Conservation (phyloP, 768 basidiomycete species). For the Podaxis rugospora region DNA sequence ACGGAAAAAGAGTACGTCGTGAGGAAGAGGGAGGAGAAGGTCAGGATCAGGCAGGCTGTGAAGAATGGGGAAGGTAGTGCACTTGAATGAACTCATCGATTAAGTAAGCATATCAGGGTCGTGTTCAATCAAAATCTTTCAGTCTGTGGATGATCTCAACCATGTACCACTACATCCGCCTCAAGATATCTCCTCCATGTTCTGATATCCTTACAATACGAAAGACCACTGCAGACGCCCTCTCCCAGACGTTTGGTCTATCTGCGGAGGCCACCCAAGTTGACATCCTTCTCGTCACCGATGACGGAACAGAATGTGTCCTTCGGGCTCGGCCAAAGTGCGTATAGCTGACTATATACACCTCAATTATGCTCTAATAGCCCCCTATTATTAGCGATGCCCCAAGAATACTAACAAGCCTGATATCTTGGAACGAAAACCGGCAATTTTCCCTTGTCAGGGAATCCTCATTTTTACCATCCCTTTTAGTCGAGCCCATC, state of each 20-base stretch:
- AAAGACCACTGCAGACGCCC: conserved; percentile 8
- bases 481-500: not conserved
- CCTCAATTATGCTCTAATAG: not conserved
- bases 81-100: not conserved
- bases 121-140: not conserved
- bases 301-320: conserved; percentile 3
- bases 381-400: not conserved
- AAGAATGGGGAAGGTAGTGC: not conserved
- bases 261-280: not conserved
- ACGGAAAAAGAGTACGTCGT: not conserved
- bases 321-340: conserved; percentile 3
- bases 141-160: not conserved
- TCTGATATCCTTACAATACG: conserved; percentile 1
- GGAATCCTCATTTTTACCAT: conserved; percentile 10
- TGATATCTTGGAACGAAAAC: conserved; percentile 1
- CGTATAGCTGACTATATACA: not conserved
- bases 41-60: not conserved
- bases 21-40: not conserved
- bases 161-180: conserved; percentile 12
- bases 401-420: not conserved
- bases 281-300: conserved; percentile 1
- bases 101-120: not conserved
- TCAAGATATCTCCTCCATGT: not conserved
- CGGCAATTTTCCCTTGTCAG: conserved; percentile 4
- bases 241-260: conserved; percentile 7